Evolutionary conservation across 352 stramenopile species (phyloP).

Genomic region (Phytophthora tentaculata): DNA sequence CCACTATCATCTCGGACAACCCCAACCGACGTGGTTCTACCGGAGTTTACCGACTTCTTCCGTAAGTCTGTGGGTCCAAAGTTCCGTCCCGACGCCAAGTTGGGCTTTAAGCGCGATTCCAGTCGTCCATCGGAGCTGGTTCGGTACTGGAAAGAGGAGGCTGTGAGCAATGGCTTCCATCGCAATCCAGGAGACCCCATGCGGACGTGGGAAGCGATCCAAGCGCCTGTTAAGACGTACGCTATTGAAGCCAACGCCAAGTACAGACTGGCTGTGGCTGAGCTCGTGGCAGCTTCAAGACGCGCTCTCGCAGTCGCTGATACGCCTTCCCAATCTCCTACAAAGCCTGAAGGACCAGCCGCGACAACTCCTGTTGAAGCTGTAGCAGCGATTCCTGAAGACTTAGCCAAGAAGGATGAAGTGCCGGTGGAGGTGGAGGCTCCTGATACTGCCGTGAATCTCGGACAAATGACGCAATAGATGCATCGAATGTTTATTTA

Average conservation of each 20-base stretch:
- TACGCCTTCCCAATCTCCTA: conserved; percentile 6
- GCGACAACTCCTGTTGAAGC: not conserved
- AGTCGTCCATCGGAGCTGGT: conserved; percentile 53
- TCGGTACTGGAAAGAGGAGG: conserved; percentile 69
- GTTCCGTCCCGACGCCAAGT: conserved; percentile 54
- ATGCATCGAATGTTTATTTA: conserved; percentile 19
- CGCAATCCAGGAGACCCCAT: conserved; percentile 51
- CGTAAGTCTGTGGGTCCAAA: conserved; percentile 53
- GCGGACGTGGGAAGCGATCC: conserved; percentile 78
- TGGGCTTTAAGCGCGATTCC: conserved; percentile 67
- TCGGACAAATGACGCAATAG: not conserved
- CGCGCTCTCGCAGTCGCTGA: conserved; percentile 28
- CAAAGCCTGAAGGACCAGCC: conserved; percentile 14
- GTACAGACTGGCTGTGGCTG: conserved; percentile 57
- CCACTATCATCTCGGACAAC: conserved; percentile 14
- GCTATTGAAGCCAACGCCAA: conserved; percentile 74
- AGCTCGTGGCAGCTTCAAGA: conserved; percentile 52
- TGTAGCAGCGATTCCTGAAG: not conserved
- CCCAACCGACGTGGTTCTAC: conserved; percentile 44
- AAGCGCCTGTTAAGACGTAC: conserved; percentile 76
- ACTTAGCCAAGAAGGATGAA: conserved; percentile 13
- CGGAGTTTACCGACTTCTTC: conserved; percentile 78
- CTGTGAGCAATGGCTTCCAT: conserved; percentile 47
- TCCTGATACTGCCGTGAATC: not conserved
- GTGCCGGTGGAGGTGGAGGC: not conserved